Evolutionary conservation across 257 asterid genomes (phyloP).

Genomic region (Fraxinus anomala): DNA sequence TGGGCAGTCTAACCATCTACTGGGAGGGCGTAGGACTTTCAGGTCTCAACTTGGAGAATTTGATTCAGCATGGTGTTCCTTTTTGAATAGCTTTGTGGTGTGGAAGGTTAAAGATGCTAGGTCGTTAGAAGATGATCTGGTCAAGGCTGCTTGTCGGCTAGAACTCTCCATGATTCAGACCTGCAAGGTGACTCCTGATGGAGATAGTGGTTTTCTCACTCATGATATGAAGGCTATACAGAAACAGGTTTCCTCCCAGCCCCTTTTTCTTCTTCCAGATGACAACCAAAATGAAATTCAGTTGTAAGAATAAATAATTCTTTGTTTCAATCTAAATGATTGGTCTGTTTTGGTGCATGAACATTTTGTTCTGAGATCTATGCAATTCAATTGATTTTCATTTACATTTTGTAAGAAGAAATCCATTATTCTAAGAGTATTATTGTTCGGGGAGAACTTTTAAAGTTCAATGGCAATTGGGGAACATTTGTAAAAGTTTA

Average conservation of each 20-base stretch:
- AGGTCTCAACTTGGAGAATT: constrained; percentile 74
- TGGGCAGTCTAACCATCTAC: constrained; percentile 39
- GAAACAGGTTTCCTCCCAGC: constrained; percentile 61
- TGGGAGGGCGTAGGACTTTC: constrained; percentile 45
- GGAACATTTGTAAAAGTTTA: no score
- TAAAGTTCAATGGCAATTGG: no score
- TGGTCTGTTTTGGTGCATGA: background rate
- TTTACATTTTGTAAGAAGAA: constrained; percentile 1
- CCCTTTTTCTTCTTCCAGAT: constrained; percentile 15
- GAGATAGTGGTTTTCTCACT: constrained; percentile 58
- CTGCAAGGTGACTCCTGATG: constrained; percentile 84
- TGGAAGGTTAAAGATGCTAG: constrained; percentile 97
- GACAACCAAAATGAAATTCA: background rate
- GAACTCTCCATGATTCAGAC: constrained; percentile 86
- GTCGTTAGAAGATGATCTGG: constrained; percentile 82
- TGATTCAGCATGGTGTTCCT: constrained; percentile 96
- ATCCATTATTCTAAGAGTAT: no score
- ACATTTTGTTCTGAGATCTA: constrained; percentile 8
- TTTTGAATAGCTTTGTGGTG: constrained; percentile 85
- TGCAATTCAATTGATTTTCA: background rate
- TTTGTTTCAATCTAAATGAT: background rate
- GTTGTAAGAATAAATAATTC: background rate
- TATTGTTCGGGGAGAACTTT: no score
- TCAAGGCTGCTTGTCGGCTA: constrained; percentile 93
- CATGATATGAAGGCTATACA: constrained; percentile 84